These are phyloP conservation scores for Tolypocladium ovalisporum DNA, from an alignment of 2,329 filamentous ascomycete species.

Conservation along the genomic window DNA sequence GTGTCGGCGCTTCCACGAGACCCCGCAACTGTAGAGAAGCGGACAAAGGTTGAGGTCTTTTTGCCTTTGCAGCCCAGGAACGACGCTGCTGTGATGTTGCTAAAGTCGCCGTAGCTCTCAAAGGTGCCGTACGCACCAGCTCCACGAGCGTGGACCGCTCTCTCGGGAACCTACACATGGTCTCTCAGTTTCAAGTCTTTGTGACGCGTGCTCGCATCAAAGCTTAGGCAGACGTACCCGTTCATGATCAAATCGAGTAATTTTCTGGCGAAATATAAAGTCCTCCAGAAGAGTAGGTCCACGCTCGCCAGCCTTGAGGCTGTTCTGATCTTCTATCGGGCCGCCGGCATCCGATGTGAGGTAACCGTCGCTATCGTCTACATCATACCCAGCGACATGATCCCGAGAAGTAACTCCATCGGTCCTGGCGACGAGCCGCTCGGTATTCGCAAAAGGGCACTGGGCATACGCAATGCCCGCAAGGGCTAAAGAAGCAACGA, in stretches of 20 bases:
- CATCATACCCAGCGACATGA: constrained; percentile 24
- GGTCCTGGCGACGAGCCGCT: constrained; percentile 12
- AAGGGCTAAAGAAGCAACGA: constrained; percentile 14
- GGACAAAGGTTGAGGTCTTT: constrained; percentile 50
- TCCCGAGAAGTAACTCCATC: constrained; percentile 16
- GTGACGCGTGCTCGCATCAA: neutral
- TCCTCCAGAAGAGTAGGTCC: constrained; percentile 62
- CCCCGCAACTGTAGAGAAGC: constrained; percentile 65
- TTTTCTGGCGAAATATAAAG: constrained; percentile 63
- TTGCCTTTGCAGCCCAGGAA: constrained; percentile 49
- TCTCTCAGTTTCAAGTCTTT: neutral
- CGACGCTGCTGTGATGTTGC: constrained; percentile 57
- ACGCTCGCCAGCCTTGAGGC: constrained; percentile 53
- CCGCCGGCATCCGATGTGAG: constrained; percentile 59
- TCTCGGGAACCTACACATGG: constrained; percentile 37
- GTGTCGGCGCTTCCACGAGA: constrained; percentile 59
- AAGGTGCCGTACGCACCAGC: constrained; percentile 62
- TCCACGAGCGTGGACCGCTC: constrained; percentile 60
- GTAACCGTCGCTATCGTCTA: constrained; percentile 43
- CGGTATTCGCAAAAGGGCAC: constrained; percentile 23
- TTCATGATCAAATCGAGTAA: constrained; percentile 61
- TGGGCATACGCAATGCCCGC: constrained; percentile 15
- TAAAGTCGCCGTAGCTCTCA: constrained; percentile 53
- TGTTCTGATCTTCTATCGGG: constrained; percentile 56
- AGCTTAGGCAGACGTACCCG: constrained; percentile 31